Evolutionary conservation across 768 basidiomycete genomes (phyloP), one percentile per base, ranked within the genome.

Genomic region (Suillus plorans): DNA sequence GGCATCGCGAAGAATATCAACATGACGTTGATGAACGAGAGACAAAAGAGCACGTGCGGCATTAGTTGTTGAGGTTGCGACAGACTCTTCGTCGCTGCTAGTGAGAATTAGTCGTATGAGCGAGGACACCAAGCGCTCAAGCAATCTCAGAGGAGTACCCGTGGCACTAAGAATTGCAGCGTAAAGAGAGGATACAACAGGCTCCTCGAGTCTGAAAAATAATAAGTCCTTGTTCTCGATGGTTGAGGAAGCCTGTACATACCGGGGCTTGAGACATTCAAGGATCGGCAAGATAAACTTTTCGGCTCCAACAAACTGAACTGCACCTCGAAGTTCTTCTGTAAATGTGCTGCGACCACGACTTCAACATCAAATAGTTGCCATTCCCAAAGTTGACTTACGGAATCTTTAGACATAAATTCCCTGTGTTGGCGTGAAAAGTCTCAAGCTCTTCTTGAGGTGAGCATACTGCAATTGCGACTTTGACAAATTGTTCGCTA

Each of bases 1-100:
- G 12, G 73, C 75, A 5, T 74, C 71, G 37, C 81, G 80, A 57
- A 92, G 78, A 3, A 84, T 67, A 0, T 77, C 69, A 0, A 88
- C 84, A 69, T 91, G 80, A 22, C 90, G 86, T 68, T 93, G 93
- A 61, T 90, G 84, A 13, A 94, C 73, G 31, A 79, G 77, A 10
- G 82, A 80, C 44, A 95, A 79, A 0, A 92, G 70, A 13, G 73
- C 68, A 4, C 76, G 73, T 36, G 72, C 73, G 12, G 45, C 65
- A 14, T 62, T 59, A 45, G 50, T 31, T 0, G 20, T 64, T 42
- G 66, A 61, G 9, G 34, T 31, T 16, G 45, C 34, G 12, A 20
- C 69, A 44, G 49, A 52, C 36, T 65, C 41, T 0, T 22, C 56
- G 25, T 65, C 49, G 8, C 25, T n/a, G 18, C 64, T 49, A n/a